Evolutionary conservation across 2,329 filamentous ascomycete species (phyloP).

Genomic region (Alternaria rosae): DNA sequence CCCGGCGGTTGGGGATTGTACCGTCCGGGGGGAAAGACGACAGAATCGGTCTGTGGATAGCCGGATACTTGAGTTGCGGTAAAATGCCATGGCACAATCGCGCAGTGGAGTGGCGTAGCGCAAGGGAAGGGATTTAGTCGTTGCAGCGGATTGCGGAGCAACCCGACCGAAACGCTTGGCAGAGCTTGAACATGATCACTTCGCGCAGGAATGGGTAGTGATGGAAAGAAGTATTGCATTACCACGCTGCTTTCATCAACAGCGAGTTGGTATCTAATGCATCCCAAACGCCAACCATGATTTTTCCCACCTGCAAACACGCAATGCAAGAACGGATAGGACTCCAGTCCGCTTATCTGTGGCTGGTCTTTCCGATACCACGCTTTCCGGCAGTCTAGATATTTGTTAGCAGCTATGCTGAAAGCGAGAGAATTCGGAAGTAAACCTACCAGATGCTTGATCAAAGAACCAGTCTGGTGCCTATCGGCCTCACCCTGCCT

Average conservation of each 20-base stretch:
- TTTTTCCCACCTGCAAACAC: slow-evolving; percentile 29
- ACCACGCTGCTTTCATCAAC: slow-evolving; percentile 26
- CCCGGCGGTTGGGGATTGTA: not conserved
- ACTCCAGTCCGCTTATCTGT: slow-evolving; percentile 45
- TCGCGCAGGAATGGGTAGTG: not conserved
- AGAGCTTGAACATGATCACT: too few species aligned
- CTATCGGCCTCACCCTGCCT: slow-evolving; percentile 96
- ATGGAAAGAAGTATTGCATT: slow-evolving; percentile 24
- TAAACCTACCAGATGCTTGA: slow-evolving; percentile 85
- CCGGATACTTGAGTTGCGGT: not conserved
- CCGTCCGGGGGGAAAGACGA: not conserved
- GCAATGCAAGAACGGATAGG: slow-evolving; percentile 19
- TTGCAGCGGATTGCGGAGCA: not conserved
- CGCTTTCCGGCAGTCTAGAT: slow-evolving; percentile 84
- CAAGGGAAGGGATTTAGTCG: not conserved
- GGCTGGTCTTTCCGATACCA: slow-evolving; percentile 86
- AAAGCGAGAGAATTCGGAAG: not conserved
- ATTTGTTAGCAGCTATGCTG: slow-evolving; percentile 20
- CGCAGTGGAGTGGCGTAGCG: not conserved
- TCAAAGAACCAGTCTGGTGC: slow-evolving; percentile 79
- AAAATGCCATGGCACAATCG: not conserved
- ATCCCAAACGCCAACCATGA: slow-evolving; percentile 41
- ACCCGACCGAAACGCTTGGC: not conserved
- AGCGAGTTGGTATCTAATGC: slow-evolving; percentile 42
- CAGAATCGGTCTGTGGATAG: not conserved